Conservation (phyloP, 495 filamentous ascomycete genomes). For the Aspergillus carlsbadensis region DNA sequence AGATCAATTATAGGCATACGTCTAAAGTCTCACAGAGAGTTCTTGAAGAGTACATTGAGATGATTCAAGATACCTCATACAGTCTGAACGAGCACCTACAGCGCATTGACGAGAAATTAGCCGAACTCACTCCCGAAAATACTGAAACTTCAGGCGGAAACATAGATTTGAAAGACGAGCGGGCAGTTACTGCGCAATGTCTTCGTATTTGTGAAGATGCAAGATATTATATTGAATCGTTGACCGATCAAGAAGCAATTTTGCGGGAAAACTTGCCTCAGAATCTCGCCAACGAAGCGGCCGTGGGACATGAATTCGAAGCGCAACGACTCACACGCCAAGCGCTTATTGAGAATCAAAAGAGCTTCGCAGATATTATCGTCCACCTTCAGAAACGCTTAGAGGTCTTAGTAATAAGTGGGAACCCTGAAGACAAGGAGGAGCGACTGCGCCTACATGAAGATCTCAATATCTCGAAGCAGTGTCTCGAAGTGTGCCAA, state of each 20-base stretch:
- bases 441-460: slow-evolving; percentile 28
- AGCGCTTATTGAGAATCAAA: slow-evolving; percentile 23
- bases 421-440: slow-evolving; percentile 12
- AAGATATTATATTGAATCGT: slow-evolving; percentile 12
- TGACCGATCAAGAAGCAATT: not conserved
- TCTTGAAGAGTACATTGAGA: slow-evolving; percentile 16
- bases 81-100: slow-evolving; percentile 6
- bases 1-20: slow-evolving; percentile 8
- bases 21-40: slow-evolving; percentile 13
- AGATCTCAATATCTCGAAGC: slow-evolving; percentile 27
- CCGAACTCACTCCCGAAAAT: not conserved
- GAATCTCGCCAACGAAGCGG: not conserved
- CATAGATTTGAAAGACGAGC: slow-evolving; percentile 12
- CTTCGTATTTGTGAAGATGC: slow-evolving; percentile 17
- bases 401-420: slow-evolving; percentile 19
- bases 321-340: slow-evolving; percentile 11
- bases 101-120: slow-evolving; percentile 13
- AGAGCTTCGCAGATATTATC: slow-evolving; percentile 25
- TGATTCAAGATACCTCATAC: slow-evolving; percentile 17
- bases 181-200: slow-evolving; percentile 13
- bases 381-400: slow-evolving; percentile 26
- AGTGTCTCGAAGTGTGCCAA: slow-evolving; percentile 37
- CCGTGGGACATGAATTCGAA: not conserved
- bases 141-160: not conserved
- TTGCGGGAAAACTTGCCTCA: not conserved